Base-by-base conservation (phyloP, 257 asterid genomes). In the Solanum infundibuliforme region DNA sequence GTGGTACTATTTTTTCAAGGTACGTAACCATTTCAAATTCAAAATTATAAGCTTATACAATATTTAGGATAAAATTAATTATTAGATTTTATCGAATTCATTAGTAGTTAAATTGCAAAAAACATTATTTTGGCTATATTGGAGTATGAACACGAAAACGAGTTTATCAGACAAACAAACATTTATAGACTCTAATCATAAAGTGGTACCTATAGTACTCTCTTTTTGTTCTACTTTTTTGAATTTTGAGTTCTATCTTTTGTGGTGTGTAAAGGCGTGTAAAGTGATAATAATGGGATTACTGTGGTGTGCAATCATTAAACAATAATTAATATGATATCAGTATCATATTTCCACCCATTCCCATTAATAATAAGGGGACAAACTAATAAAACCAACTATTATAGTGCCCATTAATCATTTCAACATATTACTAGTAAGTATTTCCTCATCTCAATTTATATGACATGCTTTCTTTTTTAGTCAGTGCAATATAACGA, bases 1-100 rank as follows among this genome's bases (percentile, higher is more conserved):
- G 99, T 93, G 99, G 99, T 32, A 95, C 99, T 65, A 91, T 94
- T 87, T 96, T 96, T 91, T 94, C 98, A 39, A 95, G 99, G 99
- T 96, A 90, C 8, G 48, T 73, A 5, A 34, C 76, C 23, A 52
- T 52, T 52, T 3, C 0, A 0, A 31, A 29, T 69, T 69, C 23
- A 29, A 8, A 29, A 69, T 69, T 69, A 29, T 29, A 69, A 69
- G 21, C 6, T 69, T 66, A n/a, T 52, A 52, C 62, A 52, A 52
- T 16, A 52, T 18, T 52, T 52, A 52, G 23, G 23, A 16, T 6
- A 52, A 18, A 38, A 38, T 52, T 52, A 38, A 38, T 52, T 52
- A 52, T 20, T 16, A 16, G 8, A 52, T 46, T 46, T 46, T 46
- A 4, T 46, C 20, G 58, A 46, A 46, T 46, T 46, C 62, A 52